Base-by-base conservation (phyloP, 2,329 filamentous ascomycete species). In the Hypocreales sp. region DNA sequence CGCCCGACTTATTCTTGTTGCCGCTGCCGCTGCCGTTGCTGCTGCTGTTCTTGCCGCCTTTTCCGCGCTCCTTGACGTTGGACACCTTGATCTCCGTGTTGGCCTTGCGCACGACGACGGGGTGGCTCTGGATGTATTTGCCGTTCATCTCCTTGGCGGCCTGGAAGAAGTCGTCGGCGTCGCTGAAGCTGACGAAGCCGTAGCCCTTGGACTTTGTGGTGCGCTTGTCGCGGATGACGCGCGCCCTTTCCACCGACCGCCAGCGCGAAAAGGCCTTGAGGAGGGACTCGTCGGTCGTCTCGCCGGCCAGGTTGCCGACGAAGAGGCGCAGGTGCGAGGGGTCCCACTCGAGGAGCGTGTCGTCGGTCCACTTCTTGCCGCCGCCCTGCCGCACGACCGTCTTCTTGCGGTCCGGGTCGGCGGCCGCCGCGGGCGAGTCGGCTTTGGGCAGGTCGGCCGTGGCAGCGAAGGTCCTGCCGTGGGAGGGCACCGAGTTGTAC, bases 61-160 rank as follows among this genome's bases (percentile, higher is more conserved):
- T 47, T 29, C 59, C 49, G 41, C 70, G 69, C 23, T 79, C 76
- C 44, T 71, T 73, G 40, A 71, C 66, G n/a, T 64, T 66, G 9
- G 74, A 64, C 5, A 83, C 72, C 47, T 81, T 83, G 51, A 98
- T 83, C 51, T 95, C 86, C 5, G 87, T 93, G 40, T 78, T 92
- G 38, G 81, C 83, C 50, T 90, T 81, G 51, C 80, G 76, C 39
- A 95, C 69, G 15, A 81, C 61, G 16, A 94, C 81, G 0, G 90
- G 90, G 52, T 95, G 90, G 50, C 84, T 94, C 44, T 92, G 87
- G 47, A 98, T 95, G 55, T 98, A 98, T 58, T 98, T 95, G 41
- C 86, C 86, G 45, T 94, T 81, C 90, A 95, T 95, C 58, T 95
- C 87, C 57, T 90, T 84, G 43, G 84, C 87, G 2, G 90, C 87